phyloP scores from a whole-genome alignment of 2,329 filamentous ascomycete genomes.

The Fusarium begoniae region DNA sequence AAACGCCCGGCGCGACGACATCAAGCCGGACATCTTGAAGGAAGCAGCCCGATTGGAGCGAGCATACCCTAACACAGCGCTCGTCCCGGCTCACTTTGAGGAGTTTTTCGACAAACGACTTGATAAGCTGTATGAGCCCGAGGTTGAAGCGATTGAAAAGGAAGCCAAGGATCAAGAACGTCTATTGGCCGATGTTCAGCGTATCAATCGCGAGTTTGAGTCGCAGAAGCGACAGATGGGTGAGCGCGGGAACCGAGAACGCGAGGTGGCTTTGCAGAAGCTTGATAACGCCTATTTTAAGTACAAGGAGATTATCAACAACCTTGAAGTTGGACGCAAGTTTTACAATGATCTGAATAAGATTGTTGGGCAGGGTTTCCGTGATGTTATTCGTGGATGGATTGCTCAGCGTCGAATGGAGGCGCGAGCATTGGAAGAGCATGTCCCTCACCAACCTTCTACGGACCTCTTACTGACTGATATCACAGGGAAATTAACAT shows the following conservation, averaged over 20 bases:
- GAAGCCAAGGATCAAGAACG: slow-evolving; percentile 82
- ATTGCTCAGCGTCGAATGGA: slow-evolving; percentile 83
- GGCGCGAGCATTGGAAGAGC: slow-evolving; percentile 81
- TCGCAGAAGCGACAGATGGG: slow-evolving; percentile 73
- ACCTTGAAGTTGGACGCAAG: slow-evolving; percentile 89
- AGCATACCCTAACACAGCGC: slow-evolving; percentile 82
- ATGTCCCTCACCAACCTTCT: slow-evolving; percentile 44
- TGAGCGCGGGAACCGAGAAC: slow-evolving; percentile 70
- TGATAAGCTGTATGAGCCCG: slow-evolving; percentile 77
- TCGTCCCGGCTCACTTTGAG: slow-evolving; percentile 92
- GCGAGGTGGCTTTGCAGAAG: slow-evolving; percentile 86
- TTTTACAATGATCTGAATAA: slow-evolving; percentile 97
- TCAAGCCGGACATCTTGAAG: slow-evolving; percentile 82
- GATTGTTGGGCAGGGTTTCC: slow-evolving; percentile 81
- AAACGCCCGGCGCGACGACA: slow-evolving; percentile 86
- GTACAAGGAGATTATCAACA: slow-evolving; percentile 94
- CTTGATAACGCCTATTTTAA: slow-evolving; percentile 93
- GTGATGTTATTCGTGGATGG: slow-evolving; percentile 81
- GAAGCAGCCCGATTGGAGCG: slow-evolving; percentile 89
- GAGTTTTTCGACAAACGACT: slow-evolving; percentile 86
- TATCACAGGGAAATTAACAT: slow-evolving; percentile 59
- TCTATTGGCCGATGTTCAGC: slow-evolving; percentile 72
- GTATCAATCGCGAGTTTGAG: slow-evolving; percentile 82
- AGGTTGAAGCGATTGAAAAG: slow-evolving; percentile 74
- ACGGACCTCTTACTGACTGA: slow-evolving; percentile 4